Evolutionary conservation across 1,139 yeast species (phyloP).

Genomic region (Saccharomyces hybrid): DNA sequence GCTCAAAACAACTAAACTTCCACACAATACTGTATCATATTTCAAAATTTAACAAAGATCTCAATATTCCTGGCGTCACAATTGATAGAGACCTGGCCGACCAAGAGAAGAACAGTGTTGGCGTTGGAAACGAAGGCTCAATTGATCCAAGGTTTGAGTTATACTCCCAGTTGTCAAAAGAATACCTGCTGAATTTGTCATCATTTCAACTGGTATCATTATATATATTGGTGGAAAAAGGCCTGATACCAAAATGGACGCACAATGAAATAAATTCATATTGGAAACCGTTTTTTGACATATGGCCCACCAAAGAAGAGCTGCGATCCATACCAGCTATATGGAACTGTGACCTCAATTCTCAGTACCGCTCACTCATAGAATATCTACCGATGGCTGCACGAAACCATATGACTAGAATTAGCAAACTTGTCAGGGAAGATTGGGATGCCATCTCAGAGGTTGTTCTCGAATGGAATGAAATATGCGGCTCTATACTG

Average conservation of each 20-base stretch:
- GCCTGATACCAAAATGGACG: slow-evolving; percentile 22
- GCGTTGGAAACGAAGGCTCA: not conserved
- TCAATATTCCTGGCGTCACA: slow-evolving; percentile 21
- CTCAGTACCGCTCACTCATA: slow-evolving; percentile 10
- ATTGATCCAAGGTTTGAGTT: slow-evolving; percentile 25
- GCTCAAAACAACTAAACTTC: slow-evolving; percentile 51
- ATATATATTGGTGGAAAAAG: slow-evolving; percentile 43
- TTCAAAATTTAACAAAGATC: slow-evolving; percentile 29
- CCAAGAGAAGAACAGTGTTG: slow-evolving; percentile 6
- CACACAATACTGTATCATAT: slow-evolving; percentile 45
- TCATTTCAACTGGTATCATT: slow-evolving; percentile 40
- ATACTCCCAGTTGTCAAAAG: slow-evolving; percentile 22
- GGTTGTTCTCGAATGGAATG: slow-evolving; percentile 16
- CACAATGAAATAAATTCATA: slow-evolving; percentile 37
- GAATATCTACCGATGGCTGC: slow-evolving; percentile 27
- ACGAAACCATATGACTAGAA: slow-evolving; percentile 14
- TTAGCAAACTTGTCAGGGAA: slow-evolving; percentile 11
- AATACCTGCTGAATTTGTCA: slow-evolving; percentile 21
- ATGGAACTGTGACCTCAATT: slow-evolving; percentile 34
- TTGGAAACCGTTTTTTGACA: slow-evolving; percentile 59
- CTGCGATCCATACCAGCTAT: slow-evolving; percentile 44
- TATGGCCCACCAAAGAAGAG: slow-evolving; percentile 48
- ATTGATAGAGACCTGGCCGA: slow-evolving; percentile 14
- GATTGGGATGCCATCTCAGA: slow-evolving; percentile 24
- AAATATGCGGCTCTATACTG: slow-evolving; percentile 9